Percentiles rank a stretch among this genome's conserved stretches.
Conservation (phyloP, 2,329 filamentous ascomycete genomes). For the Fusarium tuaranense region DNA sequence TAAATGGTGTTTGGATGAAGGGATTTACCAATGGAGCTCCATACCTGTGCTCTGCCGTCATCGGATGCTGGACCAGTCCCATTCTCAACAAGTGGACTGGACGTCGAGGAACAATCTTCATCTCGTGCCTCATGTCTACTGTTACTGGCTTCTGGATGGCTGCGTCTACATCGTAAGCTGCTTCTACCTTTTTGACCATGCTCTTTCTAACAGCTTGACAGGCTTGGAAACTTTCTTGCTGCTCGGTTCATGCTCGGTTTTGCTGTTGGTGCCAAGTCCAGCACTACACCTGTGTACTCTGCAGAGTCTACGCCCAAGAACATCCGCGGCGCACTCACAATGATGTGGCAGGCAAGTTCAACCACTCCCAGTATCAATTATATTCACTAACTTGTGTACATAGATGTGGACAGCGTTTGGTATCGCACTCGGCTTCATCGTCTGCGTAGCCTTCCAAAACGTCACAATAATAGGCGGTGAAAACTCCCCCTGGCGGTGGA, state of each 20-base stretch:
- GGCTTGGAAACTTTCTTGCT: constrained; percentile 42
- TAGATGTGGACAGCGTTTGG: constrained; percentile 51
- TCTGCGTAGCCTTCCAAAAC: constrained; percentile 47
- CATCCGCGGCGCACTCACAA: constrained; percentile 53
- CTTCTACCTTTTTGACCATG: accelerated
- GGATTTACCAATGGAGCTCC: constrained; percentile 68
- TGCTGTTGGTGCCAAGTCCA: constrained; percentile 53
- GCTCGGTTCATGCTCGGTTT: constrained; percentile 53
- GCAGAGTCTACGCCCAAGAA: constrained; percentile 53
- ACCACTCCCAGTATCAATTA: not conserved
- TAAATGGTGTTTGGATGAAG: constrained; percentile 57
- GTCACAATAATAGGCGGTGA: constrained; percentile 49
- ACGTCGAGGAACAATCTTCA: constrained; percentile 73
- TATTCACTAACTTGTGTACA: accelerated
- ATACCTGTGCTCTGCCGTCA: constrained; percentile 62
- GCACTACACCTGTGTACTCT: constrained; percentile 51
- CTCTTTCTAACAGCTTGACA: not conserved
- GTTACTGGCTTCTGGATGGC: constrained; percentile 67
- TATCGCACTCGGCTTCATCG: constrained; percentile 55
- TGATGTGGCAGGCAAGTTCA: constrained; percentile 50
- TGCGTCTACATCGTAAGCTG: constrained; percentile 65
- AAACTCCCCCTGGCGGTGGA: constrained; percentile 50
- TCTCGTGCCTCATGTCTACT: constrained; percentile 67
- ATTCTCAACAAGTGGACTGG: constrained; percentile 71
- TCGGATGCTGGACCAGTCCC: constrained; percentile 52